Base-by-base conservation (phyloP, 2,329 filamentous ascomycete genomes). In the Trichophyton simii region DNA sequence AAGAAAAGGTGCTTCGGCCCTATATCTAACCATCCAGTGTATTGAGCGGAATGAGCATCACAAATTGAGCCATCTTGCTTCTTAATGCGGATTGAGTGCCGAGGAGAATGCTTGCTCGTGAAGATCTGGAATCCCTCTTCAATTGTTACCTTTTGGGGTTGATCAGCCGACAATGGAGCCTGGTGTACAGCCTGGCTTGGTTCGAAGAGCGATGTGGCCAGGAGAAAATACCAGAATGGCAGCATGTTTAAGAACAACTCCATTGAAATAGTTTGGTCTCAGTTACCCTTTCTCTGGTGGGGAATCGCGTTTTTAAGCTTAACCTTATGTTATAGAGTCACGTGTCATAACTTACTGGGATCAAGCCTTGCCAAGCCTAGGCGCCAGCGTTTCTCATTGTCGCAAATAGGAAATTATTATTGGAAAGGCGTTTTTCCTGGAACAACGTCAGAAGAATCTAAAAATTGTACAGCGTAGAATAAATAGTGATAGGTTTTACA, bases 1-100 rank as follows among this genome's bases (percentile, higher is more conserved):
- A 76, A 77, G 67, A 77, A 77, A 60, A 79, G 70, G 63, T 79
- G 77, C 58, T 77, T 76, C 22, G 66, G 60, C 20, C 73, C 73
- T 15, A 57, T 41, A 38, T 63, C 61, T 3, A 63, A 31, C 61
- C 61, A 63, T 11, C 65, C 65, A 6, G 65, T 67, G 3, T 66
- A 67, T 22, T 66, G 65, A 0, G 59, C 60, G 5, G 65, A 65
- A 8, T 61, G 63, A 0, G 65, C 63, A 8, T 61, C 63, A 58
- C 65, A 66, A 20, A 67, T 61, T 6, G 63, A 59, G 3, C 65
- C 60, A 60, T 66, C 41, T 48, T 67, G 65, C 42, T 61, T 63
- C 13, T 60, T 60, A 31, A 66, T 66, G 18, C 65, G 65, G 22
- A 67, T 57, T 6, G 65, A 61, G 50, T 66, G 62, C 1, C 5